A percentile compares a stretch with the other conserved stretches of the same genome.
phyloP scores from a whole-genome alignment of 805 yeast genomes.

The Wickerhamiella galacta region DNA sequence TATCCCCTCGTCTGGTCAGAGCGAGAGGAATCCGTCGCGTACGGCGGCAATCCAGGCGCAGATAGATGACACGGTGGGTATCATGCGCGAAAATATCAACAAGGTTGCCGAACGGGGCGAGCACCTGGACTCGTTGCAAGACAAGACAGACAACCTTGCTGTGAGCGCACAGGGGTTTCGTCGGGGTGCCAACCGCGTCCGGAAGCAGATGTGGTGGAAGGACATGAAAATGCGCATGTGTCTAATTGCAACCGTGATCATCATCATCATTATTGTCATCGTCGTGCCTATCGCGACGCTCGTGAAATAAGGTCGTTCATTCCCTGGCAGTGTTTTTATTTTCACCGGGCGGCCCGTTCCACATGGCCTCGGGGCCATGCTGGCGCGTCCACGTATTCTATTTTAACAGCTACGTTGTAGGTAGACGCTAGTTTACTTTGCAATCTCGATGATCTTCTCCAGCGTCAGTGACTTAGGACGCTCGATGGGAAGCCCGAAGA shows the following conservation, averaged over 20 bases:
- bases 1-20: constrained; percentile 37
- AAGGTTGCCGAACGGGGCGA: constrained; percentile 93
- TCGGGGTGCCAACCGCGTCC: constrained; percentile 90
- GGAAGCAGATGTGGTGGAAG: constrained; percentile 99
- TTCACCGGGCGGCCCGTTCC: no score
- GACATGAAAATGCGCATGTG: constrained; percentile 94
- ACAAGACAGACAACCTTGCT: constrained; percentile 83
- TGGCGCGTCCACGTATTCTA: no score
- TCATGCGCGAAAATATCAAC: constrained; percentile 93
- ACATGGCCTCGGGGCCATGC: no score
- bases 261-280: constrained; percentile 66
- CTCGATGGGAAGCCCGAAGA: constrained; percentile 63
- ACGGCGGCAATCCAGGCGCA: constrained; percentile 82
- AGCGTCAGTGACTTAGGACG: constrained; percentile 50
- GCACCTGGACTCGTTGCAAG: constrained; percentile 78
- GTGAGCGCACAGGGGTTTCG: constrained; percentile 88
- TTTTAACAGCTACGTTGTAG: no score
- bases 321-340: no score
- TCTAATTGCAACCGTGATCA: constrained; percentile 56
- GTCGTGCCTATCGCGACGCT: constrained; percentile 91
- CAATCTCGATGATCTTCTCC: constrained; percentile 21
- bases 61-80: constrained; percentile 90
- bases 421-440: constrained; percentile 5
- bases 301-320: constrained; percentile 26
- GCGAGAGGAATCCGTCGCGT: constrained; percentile 24